Evolutionary conservation across 1,284 basidiomycete genomes (phyloP).

Genomic region (Ustilago tritici): DNA sequence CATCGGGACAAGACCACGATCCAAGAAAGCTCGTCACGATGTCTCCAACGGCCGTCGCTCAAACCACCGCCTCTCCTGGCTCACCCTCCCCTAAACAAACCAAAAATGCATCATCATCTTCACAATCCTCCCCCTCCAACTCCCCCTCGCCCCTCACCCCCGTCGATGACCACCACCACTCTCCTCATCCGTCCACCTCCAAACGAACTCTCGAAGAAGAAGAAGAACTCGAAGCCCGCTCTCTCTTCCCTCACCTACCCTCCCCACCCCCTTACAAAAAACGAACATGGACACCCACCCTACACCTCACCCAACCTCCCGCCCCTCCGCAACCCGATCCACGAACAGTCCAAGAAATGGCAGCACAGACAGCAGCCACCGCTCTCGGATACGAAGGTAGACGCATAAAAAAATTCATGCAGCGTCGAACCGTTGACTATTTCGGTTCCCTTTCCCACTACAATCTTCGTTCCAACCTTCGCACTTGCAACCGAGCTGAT

Average conservation of each 20-base stretch:
- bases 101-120: not conserved
- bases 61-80: constrained; percentile 15
- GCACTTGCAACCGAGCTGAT: constrained; percentile 20
- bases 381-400: constrained; percentile 74
- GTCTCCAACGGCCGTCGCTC: constrained; percentile 20
- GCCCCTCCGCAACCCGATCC: constrained; percentile 82
- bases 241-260: constrained; percentile 5
- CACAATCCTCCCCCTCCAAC: constrained; percentile 3
- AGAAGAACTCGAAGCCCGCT: constrained; percentile 16
- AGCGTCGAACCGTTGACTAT: constrained; percentile 92
- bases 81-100: constrained; percentile 13
- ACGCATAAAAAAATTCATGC: constrained; percentile 87
- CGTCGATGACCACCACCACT: not conserved
- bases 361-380: constrained; percentile 72
- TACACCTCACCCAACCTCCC: constrained; percentile 73
- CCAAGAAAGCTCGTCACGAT: constrained; percentile 4
- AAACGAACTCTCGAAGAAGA: constrained; percentile 43
- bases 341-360: constrained; percentile 81
- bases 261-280: constrained; percentile 37
- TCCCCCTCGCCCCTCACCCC: constrained; percentile 20
- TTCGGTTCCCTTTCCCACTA: constrained; percentile 86
- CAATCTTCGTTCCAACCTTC: constrained; percentile 69
- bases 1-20: not conserved
- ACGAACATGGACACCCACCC: constrained; percentile 42
- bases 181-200: constrained; percentile 22